Conservation (phyloP, 768 basidiomycete species). For the Suillus luteus region DNA sequence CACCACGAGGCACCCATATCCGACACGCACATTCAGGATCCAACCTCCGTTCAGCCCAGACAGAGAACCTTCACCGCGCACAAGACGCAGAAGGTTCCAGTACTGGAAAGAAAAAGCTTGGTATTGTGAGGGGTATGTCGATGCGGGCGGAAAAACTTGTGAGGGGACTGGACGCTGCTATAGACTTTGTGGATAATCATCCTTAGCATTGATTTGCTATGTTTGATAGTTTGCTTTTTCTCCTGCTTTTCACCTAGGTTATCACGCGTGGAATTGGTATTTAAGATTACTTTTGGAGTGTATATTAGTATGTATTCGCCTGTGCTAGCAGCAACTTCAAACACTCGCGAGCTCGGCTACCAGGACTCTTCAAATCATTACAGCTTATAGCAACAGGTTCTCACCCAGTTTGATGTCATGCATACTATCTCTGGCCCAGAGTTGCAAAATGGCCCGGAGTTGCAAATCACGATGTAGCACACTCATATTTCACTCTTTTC, state of each 20-base stretch:
- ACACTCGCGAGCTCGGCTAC: background rate
- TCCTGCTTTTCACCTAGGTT: background rate
- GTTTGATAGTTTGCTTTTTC: background rate
- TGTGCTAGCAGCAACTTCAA: background rate
- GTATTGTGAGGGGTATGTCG: slow-evolving; percentile 37
- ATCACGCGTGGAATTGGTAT: slow-evolving; percentile 1
- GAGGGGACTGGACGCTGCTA: slow-evolving; percentile 39
- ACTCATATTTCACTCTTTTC: no score
- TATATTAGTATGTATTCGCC: slow-evolving; percentile 2
- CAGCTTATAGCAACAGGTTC: no score
- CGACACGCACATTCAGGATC: slow-evolving; percentile 30
- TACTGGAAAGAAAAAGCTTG: slow-evolving; percentile 32
- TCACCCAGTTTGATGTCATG: no score
- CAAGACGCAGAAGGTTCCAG: slow-evolving; percentile 16
- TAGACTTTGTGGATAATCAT: slow-evolving; percentile 41
- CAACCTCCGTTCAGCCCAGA: slow-evolving; percentile 23
- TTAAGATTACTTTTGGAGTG: background rate
- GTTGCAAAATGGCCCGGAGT: no score
- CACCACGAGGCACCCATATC: slow-evolving; percentile 8
- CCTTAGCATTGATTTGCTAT: background rate
- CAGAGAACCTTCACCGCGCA: slow-evolving; percentile 11
- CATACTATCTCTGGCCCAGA: no score
- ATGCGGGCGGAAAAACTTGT: slow-evolving; percentile 39
- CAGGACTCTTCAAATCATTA: background rate
- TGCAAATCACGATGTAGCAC: no score